A percentile compares a stretch with the other conserved stretches of the same genome.
phyloP scores from a whole-genome alignment of 257 asterid genomes.

The Capsicum baccatum region DNA sequence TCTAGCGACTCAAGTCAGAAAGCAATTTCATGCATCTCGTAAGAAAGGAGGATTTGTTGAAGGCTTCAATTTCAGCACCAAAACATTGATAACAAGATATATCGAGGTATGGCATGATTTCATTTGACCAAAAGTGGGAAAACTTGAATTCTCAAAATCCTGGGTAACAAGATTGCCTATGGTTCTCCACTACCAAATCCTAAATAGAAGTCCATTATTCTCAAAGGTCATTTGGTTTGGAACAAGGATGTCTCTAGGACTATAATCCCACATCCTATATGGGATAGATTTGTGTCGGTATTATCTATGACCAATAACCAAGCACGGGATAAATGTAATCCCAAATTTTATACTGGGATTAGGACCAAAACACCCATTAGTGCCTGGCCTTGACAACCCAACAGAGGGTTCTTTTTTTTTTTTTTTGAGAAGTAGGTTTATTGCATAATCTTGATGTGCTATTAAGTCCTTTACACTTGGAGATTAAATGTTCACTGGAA shows the following conservation, averaged over 20 bases:
- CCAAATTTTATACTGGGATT: background rate
- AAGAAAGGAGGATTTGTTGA: conserved; percentile 72
- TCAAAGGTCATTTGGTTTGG: background rate
- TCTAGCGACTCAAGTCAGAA: conserved; percentile 94
- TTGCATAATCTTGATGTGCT: background rate
- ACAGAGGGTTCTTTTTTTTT: background rate
- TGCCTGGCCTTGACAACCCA: background rate
- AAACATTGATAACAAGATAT: conserved; percentile 63
- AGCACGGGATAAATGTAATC: background rate
- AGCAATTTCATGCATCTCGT: conserved; percentile 95
- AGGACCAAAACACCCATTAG: background rate
- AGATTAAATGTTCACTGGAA: conserved; percentile 20
- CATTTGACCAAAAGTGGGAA: conserved; percentile 5
- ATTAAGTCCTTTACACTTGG: background rate
- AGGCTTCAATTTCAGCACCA: conserved; percentile 92
- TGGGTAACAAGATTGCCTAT: conserved; percentile 16
- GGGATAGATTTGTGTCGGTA: background rate
- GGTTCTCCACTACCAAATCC: background rate
- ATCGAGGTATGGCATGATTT: conserved; percentile 59
- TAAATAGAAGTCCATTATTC: background rate
- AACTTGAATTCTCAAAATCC: conserved; percentile 12
- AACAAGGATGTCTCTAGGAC: background rate
- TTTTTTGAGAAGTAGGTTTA: background rate
- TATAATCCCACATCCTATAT: background rate
- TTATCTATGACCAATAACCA: background rate